Base-by-base conservation (phyloP, 148 eudicot species). In the Cornus suecica region DNA sequence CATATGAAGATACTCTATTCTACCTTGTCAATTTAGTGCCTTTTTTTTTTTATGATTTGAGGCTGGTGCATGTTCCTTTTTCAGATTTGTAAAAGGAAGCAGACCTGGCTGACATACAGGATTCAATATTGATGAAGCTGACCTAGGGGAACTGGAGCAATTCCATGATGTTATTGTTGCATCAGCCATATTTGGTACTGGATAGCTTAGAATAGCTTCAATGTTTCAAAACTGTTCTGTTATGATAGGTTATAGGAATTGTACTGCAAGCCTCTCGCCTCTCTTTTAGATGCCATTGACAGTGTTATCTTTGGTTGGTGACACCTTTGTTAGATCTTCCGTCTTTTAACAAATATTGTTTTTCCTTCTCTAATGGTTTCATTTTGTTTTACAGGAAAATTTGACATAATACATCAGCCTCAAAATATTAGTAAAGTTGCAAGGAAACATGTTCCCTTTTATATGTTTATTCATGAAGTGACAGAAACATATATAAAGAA, bases 131-230 rank as follows among this genome's bases (percentile, higher is more conserved):
- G 97, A 86, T 78, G 93, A 85, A 77, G 87, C 85, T 73, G 97
- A 92, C 80, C 92, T 89, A 76, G 72, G 71, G 71, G 90, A 89
- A 79, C 75, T 94, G 83, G 92, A 89, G 78, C 84, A 83, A 77
- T 85, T 77, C 80, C 89, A 92, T 81, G 93, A 88, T 41, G 85
- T 92, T 77, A 90, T 94, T 76, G 97, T 94, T 74, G 98, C 97
- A 76, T 94, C 98, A 65, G 97, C 95, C 73, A 90, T 94, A 83
- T 94, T 94, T 83, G 98, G 98, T 94, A 92, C 64, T 71, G 71
- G 65, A 56, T 62, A 45, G 67, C 70, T 66, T 65, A 63, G 69
- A 68, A 25, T 76, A 52, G 45, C 73, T 61, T 30, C 45, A 24
- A 56, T 54, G 4, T 62, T 69, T 73, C 56, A 3, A 37, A 6